phyloP scores from a whole-genome alignment of 208 protist species.

The Crithidia fasciculata region DNA sequence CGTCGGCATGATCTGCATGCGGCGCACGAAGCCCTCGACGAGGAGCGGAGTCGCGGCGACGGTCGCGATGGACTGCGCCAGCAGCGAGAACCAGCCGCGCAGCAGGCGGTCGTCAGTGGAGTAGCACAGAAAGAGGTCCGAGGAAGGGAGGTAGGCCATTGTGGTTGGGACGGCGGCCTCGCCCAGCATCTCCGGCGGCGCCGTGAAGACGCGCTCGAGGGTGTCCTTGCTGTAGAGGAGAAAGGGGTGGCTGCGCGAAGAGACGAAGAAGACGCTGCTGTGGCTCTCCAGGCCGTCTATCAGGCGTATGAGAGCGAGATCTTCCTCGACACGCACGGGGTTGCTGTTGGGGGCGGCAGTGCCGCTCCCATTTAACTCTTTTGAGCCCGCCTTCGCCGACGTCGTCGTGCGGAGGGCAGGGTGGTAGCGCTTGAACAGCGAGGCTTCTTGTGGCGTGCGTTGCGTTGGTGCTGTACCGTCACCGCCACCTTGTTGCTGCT shows the following conservation, averaged over 20 bases:
- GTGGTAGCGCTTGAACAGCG: slow-evolving; percentile 16
- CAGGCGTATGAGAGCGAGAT: slow-evolving; percentile 45
- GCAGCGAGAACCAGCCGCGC: slow-evolving; percentile 52
- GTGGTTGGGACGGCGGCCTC: slow-evolving; percentile 34
- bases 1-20: slow-evolving; percentile 36
- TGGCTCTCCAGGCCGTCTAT: slow-evolving; percentile 62
- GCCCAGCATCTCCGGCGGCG: slow-evolving; percentile 43
- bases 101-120: slow-evolving; percentile 46
- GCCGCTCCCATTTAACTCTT: not conserved
- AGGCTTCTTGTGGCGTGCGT: not conserved
- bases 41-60: slow-evolving; percentile 38
- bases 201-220: slow-evolving; percentile 48
- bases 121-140: slow-evolving; percentile 71
- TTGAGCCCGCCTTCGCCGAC: not conserved
- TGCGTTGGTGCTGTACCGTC: too few relatives aligned
- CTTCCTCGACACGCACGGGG: slow-evolving; percentile 24
- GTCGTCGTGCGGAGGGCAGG: slow-evolving; percentile 2
- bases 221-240: slow-evolving; percentile 57
- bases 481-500: not conserved
- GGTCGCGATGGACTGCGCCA: slow-evolving; percentile 31
- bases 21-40: slow-evolving; percentile 44
- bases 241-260: slow-evolving; percentile 47
- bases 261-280: slow-evolving; percentile 59
- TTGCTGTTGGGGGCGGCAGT: not conserved
- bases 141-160: slow-evolving; percentile 55